Evolutionary conservation across 1,284 basidiomycete genomes (phyloP).

Genomic region (Rhodofomes roseus): DNA sequence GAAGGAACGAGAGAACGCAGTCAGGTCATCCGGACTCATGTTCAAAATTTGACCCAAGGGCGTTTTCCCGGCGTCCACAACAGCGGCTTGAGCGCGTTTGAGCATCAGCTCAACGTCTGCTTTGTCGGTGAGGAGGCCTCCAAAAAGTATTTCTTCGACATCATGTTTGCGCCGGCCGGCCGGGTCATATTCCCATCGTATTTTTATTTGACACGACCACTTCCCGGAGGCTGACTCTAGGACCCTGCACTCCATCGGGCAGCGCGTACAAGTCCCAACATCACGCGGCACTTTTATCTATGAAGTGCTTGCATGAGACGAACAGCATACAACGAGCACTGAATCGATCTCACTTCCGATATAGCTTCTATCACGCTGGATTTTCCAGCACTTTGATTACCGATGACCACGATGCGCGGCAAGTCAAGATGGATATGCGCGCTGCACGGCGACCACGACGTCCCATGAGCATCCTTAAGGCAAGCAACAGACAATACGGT

Average conservation of each 20-base stretch:
- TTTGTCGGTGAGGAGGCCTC: conserved; percentile 29
- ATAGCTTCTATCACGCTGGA: conserved; percentile 42
- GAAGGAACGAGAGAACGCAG: neutral
- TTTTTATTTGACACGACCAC: conserved; percentile 32
- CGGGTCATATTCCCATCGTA: conserved; percentile 24
- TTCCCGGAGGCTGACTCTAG: conserved; percentile 8
- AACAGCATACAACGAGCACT: neutral
- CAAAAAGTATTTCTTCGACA: conserved; percentile 34
- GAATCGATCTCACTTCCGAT: conserved; percentile 37
- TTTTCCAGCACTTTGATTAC: conserved; percentile 35
- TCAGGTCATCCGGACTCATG: conserved; percentile 20
- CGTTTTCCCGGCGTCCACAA: conserved; percentile 33
- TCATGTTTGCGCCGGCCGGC: conserved; percentile 17
- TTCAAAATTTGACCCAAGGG: conserved; percentile 19
- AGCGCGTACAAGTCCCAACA: conserved; percentile 21
- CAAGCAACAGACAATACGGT: no score
- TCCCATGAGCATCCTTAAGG: no score
- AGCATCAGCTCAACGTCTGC: conserved; percentile 36
- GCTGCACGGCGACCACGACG: neutral
- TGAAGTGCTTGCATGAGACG: neutral
- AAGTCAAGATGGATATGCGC: neutral
- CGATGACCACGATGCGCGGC: conserved; percentile 13
- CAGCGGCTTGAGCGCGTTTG: conserved; percentile 41
- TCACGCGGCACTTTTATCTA: conserved; percentile 21
- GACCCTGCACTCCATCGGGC: conserved; percentile 26